phyloP scores from a whole-genome alignment of 169 alveolate genomes.

The Plasmodium gonderi region DNA sequence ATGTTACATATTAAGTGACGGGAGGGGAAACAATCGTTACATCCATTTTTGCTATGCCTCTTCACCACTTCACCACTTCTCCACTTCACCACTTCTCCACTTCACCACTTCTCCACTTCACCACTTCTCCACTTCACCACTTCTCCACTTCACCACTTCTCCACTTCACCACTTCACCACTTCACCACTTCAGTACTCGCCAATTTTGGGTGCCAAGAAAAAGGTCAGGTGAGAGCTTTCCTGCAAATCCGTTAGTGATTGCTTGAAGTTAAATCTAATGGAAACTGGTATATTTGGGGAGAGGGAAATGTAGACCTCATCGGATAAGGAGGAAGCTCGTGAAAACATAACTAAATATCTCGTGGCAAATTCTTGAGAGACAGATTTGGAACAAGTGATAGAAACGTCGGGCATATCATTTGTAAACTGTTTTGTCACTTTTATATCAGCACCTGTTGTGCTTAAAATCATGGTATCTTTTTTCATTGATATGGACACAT shows the following conservation, averaged over 20 bases:
- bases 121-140: neutral
- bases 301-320: conserved; percentile 87
- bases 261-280: conserved; percentile 80
- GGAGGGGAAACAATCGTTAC: neutral
- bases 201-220: conserved; percentile 86
- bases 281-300: conserved; percentile 88
- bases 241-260: conserved; percentile 31
- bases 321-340: conserved; percentile 87
- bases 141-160: neutral
- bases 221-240: conserved; percentile 76
- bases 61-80: neutral
- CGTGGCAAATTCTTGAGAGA: conserved; percentile 88
- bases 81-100: neutral
- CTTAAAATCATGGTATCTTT: conserved; percentile 85
- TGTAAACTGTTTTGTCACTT: conserved; percentile 84
- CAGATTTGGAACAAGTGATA: conserved; percentile 83
- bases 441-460: conserved; percentile 88
- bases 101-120: neutral
- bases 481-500: conserved; percentile 87
- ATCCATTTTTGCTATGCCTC: neutral
- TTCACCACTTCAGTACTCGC: conserved; percentile 61
- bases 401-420: conserved; percentile 85
- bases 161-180: neutral
- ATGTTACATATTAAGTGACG: neutral
- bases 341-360: conserved; percentile 87